Conservation (phyloP, 2,329 filamentous ascomycete genomes). For the Microcyclospora tardicrescens region DNA sequence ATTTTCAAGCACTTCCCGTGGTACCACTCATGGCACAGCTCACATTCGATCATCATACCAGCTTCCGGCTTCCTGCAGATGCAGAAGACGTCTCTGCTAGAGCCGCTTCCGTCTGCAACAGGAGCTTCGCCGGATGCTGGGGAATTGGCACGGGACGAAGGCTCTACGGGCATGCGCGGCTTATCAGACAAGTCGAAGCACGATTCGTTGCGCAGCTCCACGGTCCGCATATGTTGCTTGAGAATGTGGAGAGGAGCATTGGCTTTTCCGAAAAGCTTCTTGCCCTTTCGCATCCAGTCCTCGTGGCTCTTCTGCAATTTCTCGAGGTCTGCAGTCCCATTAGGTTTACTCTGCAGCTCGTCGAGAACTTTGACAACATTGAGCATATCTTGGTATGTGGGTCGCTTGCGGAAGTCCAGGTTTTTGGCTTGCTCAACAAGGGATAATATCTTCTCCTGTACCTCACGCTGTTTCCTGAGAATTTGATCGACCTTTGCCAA, state of each 20-base stretch:
- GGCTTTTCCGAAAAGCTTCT: conserved; percentile 95
- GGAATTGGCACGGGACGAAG: conserved; percentile 69
- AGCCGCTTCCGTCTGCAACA: conserved; percentile 32
- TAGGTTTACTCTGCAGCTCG: conserved; percentile 83
- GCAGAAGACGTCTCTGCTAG: conserved; percentile 75
- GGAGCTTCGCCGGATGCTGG: conserved; percentile 35
- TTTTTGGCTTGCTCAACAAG: conserved; percentile 67
- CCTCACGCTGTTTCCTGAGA: conserved; percentile 87
- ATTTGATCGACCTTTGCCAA: conserved; percentile 77
- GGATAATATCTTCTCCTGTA: conserved; percentile 74
- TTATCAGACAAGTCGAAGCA: conserved; percentile 89
- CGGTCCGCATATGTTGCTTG: conserved; percentile 86
- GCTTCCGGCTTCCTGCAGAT: conserved; percentile 89
- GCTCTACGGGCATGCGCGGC: conserved; percentile 80
- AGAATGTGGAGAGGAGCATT: conserved; percentile 95
- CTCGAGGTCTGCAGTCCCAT: conserved; percentile 81
- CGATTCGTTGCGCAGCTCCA: conserved; percentile 73
- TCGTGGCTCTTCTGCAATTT: conserved; percentile 90
- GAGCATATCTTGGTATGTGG: conserved; percentile 78
- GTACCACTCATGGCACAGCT: conserved; percentile 98
- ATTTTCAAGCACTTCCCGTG: conserved; percentile 98
- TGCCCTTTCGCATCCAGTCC: conserved; percentile 97
- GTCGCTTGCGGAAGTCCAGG: conserved; percentile 62
- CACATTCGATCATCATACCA: conserved; percentile 99
- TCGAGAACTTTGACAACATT: conserved; percentile 79